Conservation (phyloP, 768 basidiomycete species). For the Pleurotus giganteus region DNA sequence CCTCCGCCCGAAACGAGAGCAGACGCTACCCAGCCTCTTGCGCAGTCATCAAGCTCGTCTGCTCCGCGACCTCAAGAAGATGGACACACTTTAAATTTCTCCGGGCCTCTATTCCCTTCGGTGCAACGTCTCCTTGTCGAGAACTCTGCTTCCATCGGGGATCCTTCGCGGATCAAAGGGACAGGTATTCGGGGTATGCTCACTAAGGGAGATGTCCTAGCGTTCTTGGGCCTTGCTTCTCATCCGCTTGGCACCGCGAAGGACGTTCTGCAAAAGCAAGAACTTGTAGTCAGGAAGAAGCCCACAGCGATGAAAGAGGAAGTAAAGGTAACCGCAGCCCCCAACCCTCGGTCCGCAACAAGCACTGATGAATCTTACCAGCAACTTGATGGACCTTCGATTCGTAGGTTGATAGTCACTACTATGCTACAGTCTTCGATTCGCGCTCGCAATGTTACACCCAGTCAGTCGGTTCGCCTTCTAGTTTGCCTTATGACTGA, state of each 20-base stretch:
- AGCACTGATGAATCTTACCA: constrained; percentile 12
- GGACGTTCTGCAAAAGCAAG: constrained; percentile 33
- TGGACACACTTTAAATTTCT: constrained; percentile 43
- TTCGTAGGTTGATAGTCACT: constrained; percentile 65
- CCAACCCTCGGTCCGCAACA: background rate
- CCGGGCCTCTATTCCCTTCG: constrained; percentile 84
- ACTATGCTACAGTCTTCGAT: constrained; percentile 55
- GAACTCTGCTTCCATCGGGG: constrained; percentile 54
- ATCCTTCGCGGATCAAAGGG: constrained; percentile 64
- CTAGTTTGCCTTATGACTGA: constrained; percentile 10
- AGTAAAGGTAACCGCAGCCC: constrained; percentile 7
- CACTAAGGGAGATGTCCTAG: constrained; percentile 93
- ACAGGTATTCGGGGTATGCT: constrained; percentile 92
- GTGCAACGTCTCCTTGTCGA: constrained; percentile 80
- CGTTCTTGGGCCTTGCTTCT: constrained; percentile 81
- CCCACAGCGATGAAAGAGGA: constrained; percentile 32
- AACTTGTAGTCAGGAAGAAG: constrained; percentile 19
- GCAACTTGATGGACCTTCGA: constrained; percentile 61
- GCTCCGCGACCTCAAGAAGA: constrained; percentile 20
- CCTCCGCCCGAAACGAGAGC: constrained; percentile 25
- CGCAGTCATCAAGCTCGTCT: constrained; percentile 25
- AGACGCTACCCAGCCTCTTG: constrained; percentile 24
- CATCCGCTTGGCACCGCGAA: constrained; percentile 76
- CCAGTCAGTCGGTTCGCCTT: constrained; percentile 31
- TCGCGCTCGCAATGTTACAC: constrained; percentile 42